A percentile compares a stretch with the other conserved stretches of the same genome.
Evolutionary conservation across 768 basidiomycete species (phyloP).

Genomic region (Pisolithus tinctorius): DNA sequence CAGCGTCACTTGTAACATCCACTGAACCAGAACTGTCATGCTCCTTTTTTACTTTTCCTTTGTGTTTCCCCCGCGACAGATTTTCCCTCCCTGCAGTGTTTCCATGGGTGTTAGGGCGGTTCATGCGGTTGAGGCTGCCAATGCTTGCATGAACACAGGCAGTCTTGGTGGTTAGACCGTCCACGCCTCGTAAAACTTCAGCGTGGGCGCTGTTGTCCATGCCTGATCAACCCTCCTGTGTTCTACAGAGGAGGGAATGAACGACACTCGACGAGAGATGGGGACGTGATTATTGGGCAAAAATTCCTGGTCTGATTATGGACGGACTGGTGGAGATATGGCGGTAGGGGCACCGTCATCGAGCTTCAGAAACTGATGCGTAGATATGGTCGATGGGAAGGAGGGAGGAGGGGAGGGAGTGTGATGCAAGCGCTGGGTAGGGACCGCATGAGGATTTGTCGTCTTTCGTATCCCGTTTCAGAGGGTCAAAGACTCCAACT

Average conservation of each 20-base stretch:
- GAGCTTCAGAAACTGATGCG: constrained; percentile 73
- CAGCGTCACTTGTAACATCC: constrained; percentile 30
- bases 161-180: constrained; percentile 75
- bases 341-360: constrained; percentile 35
- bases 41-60: constrained; percentile 43
- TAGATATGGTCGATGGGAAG: constrained; percentile 85
- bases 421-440: constrained; percentile 34
- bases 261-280: constrained; percentile 61
- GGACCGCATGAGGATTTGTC: constrained; percentile 42
- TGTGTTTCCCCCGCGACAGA: constrained; percentile 31
- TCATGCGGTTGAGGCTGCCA: constrained; percentile 34
- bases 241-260: constrained; percentile 78
- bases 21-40: constrained; percentile 31
- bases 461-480: constrained; percentile 32
- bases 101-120: constrained; percentile 70
- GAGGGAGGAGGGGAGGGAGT: constrained; percentile 75
- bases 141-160: constrained; percentile 62
- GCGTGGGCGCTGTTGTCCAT: constrained; percentile 84
- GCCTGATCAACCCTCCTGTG: constrained; percentile 85
- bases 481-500: constrained; percentile 45
- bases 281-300: constrained; percentile 31
- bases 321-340: constrained; percentile 28
- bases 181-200: constrained; percentile 86
- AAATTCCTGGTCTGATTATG: constrained; percentile 31
- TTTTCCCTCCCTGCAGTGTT: constrained; percentile 42